Conservation (phyloP, 345 rosid species). For the Hevea brasiliensis region DNA sequence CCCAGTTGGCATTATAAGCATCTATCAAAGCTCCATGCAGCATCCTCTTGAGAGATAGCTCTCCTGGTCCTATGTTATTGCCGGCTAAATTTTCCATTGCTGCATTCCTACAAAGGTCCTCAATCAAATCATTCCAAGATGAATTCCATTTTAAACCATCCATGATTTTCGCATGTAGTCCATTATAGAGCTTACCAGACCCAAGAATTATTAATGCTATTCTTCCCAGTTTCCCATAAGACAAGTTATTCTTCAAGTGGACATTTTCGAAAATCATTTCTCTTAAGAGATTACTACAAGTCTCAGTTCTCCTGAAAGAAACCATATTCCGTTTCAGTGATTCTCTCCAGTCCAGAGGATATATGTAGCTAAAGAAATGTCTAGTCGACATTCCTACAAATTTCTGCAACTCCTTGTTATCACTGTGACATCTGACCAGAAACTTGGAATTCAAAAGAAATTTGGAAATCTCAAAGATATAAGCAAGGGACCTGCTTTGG, state of each 20-base stretch:
- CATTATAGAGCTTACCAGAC: slow-evolving; percentile 19
- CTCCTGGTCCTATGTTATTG: neutral
- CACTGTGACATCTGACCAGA: neutral
- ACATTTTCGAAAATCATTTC: slow-evolving; percentile 19
- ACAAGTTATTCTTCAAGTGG: neutral
- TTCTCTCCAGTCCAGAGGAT: slow-evolving; percentile 41
- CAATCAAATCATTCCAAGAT: slow-evolving; percentile 40
- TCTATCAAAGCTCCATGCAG: slow-evolving; percentile 37
- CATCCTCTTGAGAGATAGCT: slow-evolving; percentile 7
- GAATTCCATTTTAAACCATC: slow-evolving; percentile 11
- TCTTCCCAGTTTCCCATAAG: slow-evolving; percentile 33
- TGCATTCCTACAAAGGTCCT: slow-evolving; percentile 7
- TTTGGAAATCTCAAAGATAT: slow-evolving; percentile 33
- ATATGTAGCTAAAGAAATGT: slow-evolving; percentile 23
- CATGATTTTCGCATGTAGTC: slow-evolving; percentile 8
- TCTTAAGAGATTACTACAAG: slow-evolving; percentile 16
- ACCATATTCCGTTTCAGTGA: slow-evolving; percentile 31
- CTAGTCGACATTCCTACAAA: slow-evolving; percentile 17
- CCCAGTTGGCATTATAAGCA: slow-evolving; percentile 40
- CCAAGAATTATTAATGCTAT: slow-evolving; percentile 44
- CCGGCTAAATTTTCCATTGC: neutral
- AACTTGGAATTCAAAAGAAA: slow-evolving; percentile 29
- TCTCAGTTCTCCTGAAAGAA: slow-evolving; percentile 35
- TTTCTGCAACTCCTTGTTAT: slow-evolving; percentile 5
- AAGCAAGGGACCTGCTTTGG: slow-evolving; percentile 23